Evolutionary conservation across 176 grass and related monocot species (phyloP), one percentile per base, ranked within the genome.

Genomic region (Phoenix roebelenii): DNA sequence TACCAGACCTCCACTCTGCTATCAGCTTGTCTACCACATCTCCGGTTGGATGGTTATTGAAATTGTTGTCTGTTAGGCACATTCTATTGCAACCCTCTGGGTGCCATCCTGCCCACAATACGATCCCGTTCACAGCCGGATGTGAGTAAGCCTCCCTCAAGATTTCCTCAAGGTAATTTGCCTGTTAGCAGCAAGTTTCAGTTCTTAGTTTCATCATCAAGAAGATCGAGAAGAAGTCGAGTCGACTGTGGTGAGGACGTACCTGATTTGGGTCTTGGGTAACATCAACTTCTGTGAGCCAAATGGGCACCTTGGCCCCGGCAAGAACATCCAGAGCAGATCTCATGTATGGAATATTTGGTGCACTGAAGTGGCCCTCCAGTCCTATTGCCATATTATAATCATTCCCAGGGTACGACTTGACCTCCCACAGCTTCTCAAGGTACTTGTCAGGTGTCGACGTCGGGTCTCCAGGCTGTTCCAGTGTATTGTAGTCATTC

Each of bases 231-330:
- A 35, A 35, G 32, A 35, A 35, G 32, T 35, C 0, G 32, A 35
- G 32, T 0, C 6, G 32, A 35, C 7, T 10, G 5, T 5, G 3
- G 5, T 5, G 26, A 28, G 32, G 26, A 28, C 26, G 7, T 68
- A 88, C 80, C 64, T 90, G 77, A 57, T 59, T 57, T 50, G 58
- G 29, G 15, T 50, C 72, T 49, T 52, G 25, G 18, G 5, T 14
- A 16, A 85, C 81, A 66, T 97, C 93, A 64, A 92, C 70, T 77
- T 97, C 93, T 5, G 87, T 97, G 22, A 97, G 87, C 93, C 93
- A 97, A 78, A 97, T 72, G 60, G 87, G 81, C n/a, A 80, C 35
- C 14, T 67, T 71, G 50, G 79, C 73, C 59, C 18, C 23, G 14
- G 81, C 58, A 35, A 97, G 66, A 5, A 65, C 83, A 74, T 97